A percentile compares a stretch with the other conserved stretches of the same genome.
phyloP scores from a whole-genome alignment of 2,329 filamentous ascomycete species.

The Aspergillus terreus region DNA sequence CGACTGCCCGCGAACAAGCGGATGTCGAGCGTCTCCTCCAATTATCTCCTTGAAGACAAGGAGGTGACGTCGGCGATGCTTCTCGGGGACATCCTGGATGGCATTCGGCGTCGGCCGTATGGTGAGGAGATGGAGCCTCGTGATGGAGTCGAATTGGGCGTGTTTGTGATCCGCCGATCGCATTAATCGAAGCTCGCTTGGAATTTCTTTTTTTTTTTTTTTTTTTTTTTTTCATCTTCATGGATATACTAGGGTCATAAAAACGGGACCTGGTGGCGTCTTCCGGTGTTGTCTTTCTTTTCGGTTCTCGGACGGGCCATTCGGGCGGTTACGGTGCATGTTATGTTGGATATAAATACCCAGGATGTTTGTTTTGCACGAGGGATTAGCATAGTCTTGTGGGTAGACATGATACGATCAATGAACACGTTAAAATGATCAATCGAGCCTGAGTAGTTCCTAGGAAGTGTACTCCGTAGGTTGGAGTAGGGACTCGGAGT shows the following conservation, averaged over 20 bases:
- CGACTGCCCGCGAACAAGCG: slow-evolving; percentile 29
- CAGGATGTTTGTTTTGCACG: slow-evolving; percentile 23
- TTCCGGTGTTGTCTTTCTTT: slow-evolving; percentile 5
- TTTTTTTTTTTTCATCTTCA: slow-evolving; percentile 1
- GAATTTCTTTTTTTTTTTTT: slow-evolving; percentile 3
- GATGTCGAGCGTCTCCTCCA: slow-evolving; percentile 20
- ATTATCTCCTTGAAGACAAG: slow-evolving; percentile 32
- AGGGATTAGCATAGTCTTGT: slow-evolving; percentile 8
- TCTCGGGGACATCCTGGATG: slow-evolving; percentile 57
- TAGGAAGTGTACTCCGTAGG: neutral
- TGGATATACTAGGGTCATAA: slow-evolving; percentile 10
- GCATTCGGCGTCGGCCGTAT: slow-evolving; percentile 52
- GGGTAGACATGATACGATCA: neutral
- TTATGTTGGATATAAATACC: slow-evolving; percentile 29
- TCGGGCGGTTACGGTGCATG: slow-evolving; percentile 13
- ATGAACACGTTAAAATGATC: neutral
- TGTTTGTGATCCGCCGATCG: slow-evolving; percentile 48
- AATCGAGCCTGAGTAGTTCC: no score
- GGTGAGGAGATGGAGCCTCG: slow-evolving; percentile 41
- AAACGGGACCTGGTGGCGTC: slow-evolving; percentile 11
- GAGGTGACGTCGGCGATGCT: slow-evolving; percentile 53
- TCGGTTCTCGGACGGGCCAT: slow-evolving; percentile 10
- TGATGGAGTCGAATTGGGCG: slow-evolving; percentile 44
- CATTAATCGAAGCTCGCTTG: slow-evolving; percentile 18
- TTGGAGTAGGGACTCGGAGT: neutral